These are phyloP conservation scores for Metarhizium humberi DNA, from an alignment of 2,329 filamentous ascomycete genomes.

Conservation along the genomic window DNA sequence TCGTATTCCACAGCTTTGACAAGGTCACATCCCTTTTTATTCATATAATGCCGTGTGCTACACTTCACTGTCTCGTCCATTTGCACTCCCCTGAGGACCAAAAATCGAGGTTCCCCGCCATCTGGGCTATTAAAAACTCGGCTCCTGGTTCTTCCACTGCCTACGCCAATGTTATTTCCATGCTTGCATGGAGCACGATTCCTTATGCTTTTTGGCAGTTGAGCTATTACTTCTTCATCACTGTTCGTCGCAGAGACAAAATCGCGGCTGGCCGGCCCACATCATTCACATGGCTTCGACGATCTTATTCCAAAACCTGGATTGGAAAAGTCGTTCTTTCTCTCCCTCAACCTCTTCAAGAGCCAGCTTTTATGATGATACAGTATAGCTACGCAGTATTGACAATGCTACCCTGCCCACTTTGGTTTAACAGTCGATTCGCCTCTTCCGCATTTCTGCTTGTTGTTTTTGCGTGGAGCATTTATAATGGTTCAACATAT, in stretches of 20 bases:
- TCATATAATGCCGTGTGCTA: slow-evolving; percentile 96
- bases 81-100: slow-evolving; percentile 60
- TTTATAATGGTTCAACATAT: slow-evolving; percentile 94
- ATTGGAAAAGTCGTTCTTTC: slow-evolving; percentile 78
- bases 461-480: slow-evolving; percentile 83
- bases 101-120: slow-evolving; percentile 66
- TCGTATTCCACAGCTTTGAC: slow-evolving; percentile 97
- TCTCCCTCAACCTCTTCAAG: slow-evolving; percentile 68
- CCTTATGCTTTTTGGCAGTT: slow-evolving; percentile 93
- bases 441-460: slow-evolving; percentile 69
- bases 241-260: slow-evolving; percentile 86
- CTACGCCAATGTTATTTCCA: slow-evolving; percentile 66
- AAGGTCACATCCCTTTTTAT: slow-evolving; percentile 99
- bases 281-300: slow-evolving; percentile 93
- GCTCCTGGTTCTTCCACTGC: slow-evolving; percentile 65
- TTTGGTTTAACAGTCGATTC: slow-evolving; percentile 90
- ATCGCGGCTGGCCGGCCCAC: slow-evolving; percentile 93
- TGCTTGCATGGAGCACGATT: slow-evolving; percentile 90
- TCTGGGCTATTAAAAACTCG: slow-evolving; percentile 68
- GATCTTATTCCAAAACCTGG: slow-evolving; percentile 81
- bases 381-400: slow-evolving; percentile 85
- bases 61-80: slow-evolving; percentile 87
- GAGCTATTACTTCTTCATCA: slow-evolving; percentile 89
- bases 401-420: slow-evolving; percentile 87
- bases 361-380: slow-evolving; percentile 89